Evolutionary conservation across 2,329 filamentous ascomycete genomes (phyloP), one percentile per base, ranked within the genome.

Genomic region (Xylariaceae sp.): DNA sequence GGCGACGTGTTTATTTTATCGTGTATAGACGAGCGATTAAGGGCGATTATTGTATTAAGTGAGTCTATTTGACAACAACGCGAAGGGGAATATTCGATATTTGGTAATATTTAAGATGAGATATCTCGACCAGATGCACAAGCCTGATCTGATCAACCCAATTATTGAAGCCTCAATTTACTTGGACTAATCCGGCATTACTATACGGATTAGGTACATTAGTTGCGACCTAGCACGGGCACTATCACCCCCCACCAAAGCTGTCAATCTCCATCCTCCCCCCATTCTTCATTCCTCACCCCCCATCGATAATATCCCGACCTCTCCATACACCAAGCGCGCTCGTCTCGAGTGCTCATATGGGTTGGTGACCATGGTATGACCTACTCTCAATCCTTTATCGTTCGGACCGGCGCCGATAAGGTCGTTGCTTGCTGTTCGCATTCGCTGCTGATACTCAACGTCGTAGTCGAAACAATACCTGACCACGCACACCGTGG

Each of bases 381-480:
- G 71, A 54, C 11, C 56, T 70, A 55, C 11, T n/a, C 51, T 52
- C 39, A 37, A 34, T 23, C 13, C 8, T 51, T 35, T 13, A 1
- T 47, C 7, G 15, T 39, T 4, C 30, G 37, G 6, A 53, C 15
- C 11, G 37, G 2, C 45, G 6, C 39, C 45, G 10, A 35, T 34
- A 7, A 34, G 35, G 35, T n/a, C 50, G 7, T 11, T 23, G 13
- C 18, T 23, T 23, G 13, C 18, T 23, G 15, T 58, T 45, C n/a
- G 23, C 18, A 18, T 42, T 45, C 30, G 18, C 50, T 30, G 47
- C 55, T 63, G 59, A 63, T 55, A 52, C n/a, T 39, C 42, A 18
- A 51, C 34, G n/a, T n/a, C 39, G n/a, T 60, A 97, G 94, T 99
- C 94, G 58, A 97, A 97, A 79, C 94, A 97, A 87, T 99, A 97